Percentiles rank a stretch among this genome's conserved stretches.
Evolutionary conservation across 495 filamentous ascomycete genomes (phyloP).

Genomic region (Sabuloglossum arenarium): DNA sequence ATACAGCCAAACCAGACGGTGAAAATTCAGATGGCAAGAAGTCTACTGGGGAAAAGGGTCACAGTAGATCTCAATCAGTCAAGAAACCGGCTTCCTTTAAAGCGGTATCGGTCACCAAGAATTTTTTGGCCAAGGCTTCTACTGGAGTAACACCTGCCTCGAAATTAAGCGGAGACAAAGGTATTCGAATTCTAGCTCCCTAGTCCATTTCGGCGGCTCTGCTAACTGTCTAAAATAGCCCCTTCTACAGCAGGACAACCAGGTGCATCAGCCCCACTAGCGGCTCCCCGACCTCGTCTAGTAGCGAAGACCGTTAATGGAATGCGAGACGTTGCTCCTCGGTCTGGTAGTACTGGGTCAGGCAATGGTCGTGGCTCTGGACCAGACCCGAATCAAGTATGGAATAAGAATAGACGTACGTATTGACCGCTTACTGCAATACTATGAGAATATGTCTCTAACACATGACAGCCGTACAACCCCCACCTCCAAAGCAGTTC

Average conservation of each 20-base stretch:
- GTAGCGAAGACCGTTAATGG: conserved; percentile 45
- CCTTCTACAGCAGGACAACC: conserved; percentile 2
- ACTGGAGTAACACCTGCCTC: conserved; percentile 13
- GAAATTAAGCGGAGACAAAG: conserved; percentile 16
- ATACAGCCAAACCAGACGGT: conserved; percentile 24
- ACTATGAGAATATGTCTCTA: conserved; percentile 9
- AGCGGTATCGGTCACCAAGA: conserved; percentile 84
- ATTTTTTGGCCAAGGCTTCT: conserved; percentile 45
- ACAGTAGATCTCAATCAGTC: conserved; percentile 32
- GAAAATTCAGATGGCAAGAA: conserved; percentile 16
- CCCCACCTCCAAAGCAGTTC: conserved; percentile 70
- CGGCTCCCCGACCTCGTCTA: conserved; percentile 33
- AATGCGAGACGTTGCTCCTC: conserved; percentile 29
- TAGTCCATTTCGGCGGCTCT: not conserved
- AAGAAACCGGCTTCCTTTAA: conserved; percentile 87
- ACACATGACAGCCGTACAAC: conserved; percentile 40
- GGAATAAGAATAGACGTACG: conserved; percentile 96
- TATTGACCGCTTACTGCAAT: conserved; percentile 5
- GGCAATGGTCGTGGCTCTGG: conserved; percentile 27
- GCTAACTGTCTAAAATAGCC: not conserved
- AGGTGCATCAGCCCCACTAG: conserved; percentile 21
- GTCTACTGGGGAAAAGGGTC: conserved; percentile 18
- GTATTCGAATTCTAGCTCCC: not conserved
- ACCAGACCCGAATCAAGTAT: conserved; percentile 60
- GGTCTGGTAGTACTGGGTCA: conserved; percentile 21